Evolutionary conservation across 2,329 filamentous ascomycete species (phyloP), one percentile per base, ranked within the genome.

Genomic region (Bretziella fagacearum): DNA sequence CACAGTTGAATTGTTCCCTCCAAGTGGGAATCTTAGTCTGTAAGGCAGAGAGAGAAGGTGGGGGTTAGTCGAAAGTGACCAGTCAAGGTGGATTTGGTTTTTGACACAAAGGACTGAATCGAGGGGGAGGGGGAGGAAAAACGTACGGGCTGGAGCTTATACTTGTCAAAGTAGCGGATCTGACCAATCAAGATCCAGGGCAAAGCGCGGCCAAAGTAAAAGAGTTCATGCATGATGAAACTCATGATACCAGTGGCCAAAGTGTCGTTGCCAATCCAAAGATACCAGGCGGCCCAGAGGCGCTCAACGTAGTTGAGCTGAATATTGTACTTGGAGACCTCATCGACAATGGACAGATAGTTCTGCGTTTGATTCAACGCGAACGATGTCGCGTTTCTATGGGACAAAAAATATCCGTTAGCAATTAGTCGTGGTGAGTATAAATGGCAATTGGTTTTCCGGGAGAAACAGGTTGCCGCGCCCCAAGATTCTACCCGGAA

Each of bases 171-270:
- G 57, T 75, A 84, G 15, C 86, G 83, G 51, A 95, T 82, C 55
- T 70, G 69, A 63, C 94, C 89, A 65, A 95, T 84, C 52, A 98
- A 79, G 56, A 96, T 84, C 77, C 84, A 98, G 1, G 91, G 91
- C 51, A 96, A 60, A 57, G 69, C 82, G 55, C 91, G 79, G 56
- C 91, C 91, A 59, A 96, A 98, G 70, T 98, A 98, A 58, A 98
- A 74, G 33, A 77, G 47, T 65, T 98, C 91, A 69, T 98, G 91
- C 76, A 96, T 84, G 55, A 81, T 65, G 63, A 98, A 98, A 57
- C 86, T 94, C 83, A 96, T 81, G 68, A 98, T 91, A 52, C 91
- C 91, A 3, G 91, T 98, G 51, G 91, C 91, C 52, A 98, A 78
- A 47, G 83, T 80, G 66, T 98, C 91, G 63, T 98, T 98, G 63